A percentile compares a stretch with the other conserved stretches of the same genome.
Conservation (phyloP, 495 filamentous ascomycete genomes). For the Stereocaulon alpinum region DNA sequence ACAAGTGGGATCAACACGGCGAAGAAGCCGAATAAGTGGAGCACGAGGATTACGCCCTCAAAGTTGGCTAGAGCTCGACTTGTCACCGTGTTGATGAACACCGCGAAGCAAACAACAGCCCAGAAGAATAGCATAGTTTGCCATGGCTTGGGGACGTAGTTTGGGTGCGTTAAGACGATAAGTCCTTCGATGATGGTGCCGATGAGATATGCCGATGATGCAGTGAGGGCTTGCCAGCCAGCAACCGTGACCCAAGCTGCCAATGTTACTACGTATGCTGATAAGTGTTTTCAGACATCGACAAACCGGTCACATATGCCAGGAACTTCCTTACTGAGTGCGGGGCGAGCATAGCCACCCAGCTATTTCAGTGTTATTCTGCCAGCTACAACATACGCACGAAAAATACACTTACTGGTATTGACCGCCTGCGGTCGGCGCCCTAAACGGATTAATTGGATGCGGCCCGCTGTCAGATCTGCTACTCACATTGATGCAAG, state of each 20-base stretch:
- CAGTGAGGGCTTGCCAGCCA: slow-evolving; percentile 35
- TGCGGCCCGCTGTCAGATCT: too few species aligned
- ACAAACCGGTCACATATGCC: slow-evolving; percentile 37
- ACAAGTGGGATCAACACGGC: slow-evolving; percentile 41
- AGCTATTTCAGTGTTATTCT: slow-evolving; percentile 27
- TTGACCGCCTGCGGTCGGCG: slow-evolving; percentile 40
- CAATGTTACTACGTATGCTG: slow-evolving; percentile 3
- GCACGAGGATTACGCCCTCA: slow-evolving; percentile 36
- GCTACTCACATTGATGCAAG: slow-evolving; percentile 33
- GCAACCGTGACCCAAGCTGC: slow-evolving; percentile 36
- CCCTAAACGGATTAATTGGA: slow-evolving; percentile 21
- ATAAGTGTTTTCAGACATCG: slow-evolving; percentile 5
- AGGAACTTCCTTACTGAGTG: slow-evolving; percentile 28
- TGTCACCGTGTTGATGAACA: slow-evolving; percentile 33
- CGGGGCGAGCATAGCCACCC: slow-evolving; percentile 41
- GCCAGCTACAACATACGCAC: not conserved
- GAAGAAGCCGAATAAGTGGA: slow-evolving; percentile 43
- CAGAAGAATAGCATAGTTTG: slow-evolving; percentile 35
- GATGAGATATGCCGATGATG: slow-evolving; percentile 28
- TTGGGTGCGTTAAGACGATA: slow-evolving; percentile 26
- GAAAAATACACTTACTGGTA: slow-evolving; percentile 33
- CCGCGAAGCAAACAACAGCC: slow-evolving; percentile 28
- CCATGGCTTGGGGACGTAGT: slow-evolving; percentile 31
- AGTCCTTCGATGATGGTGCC: slow-evolving; percentile 35
- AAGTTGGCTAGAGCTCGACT: slow-evolving; percentile 33